Conservation (phyloP, 495 filamentous ascomycete genomes). For the Podospora anserina region DNA sequence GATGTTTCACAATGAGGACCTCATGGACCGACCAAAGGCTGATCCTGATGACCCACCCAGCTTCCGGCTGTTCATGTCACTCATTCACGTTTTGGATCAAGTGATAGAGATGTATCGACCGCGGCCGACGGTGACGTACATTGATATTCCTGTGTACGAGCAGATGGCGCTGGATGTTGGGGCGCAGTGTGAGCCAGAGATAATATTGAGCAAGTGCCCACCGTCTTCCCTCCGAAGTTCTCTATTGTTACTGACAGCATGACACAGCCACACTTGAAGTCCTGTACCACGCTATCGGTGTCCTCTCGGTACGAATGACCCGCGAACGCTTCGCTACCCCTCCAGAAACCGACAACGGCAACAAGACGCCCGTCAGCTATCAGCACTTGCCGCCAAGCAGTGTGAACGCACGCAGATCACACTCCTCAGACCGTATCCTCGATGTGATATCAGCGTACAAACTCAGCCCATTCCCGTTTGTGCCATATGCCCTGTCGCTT, state of each 20-base stretch:
- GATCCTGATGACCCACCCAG: conserved; percentile 38
- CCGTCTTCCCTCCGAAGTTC: conserved; percentile 28
- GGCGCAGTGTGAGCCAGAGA: conserved; percentile 38
- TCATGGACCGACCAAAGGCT: conserved; percentile 38
- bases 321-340: conserved; percentile 28
- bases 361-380: conserved; percentile 28
- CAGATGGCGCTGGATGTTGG: conserved; percentile 54
- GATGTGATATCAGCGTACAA: conserved; percentile 57
- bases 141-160: conserved; percentile 64
- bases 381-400: conserved; percentile 54
- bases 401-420: conserved; percentile 55
- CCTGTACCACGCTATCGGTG: conserved; percentile 67
- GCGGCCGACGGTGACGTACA: conserved; percentile 43
- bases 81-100: conserved; percentile 55
- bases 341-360: conserved; percentile 20
- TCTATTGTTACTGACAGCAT: conserved; percentile 15
- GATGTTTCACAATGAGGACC: conserved; percentile 63
- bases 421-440: conserved; percentile 63
- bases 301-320: conserved; percentile 51
- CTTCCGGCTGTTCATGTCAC: conserved; percentile 47
- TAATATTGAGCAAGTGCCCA: conserved; percentile 46
- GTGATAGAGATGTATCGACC: conserved; percentile 69
- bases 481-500: conserved; percentile 65
- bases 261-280: conserved; percentile 59
- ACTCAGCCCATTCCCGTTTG: conserved; percentile 56